Evolutionary conservation across 148 eudicot species (phyloP), one percentile per base, ranked within the genome.

Genomic region (Arctostaphylos glauca): DNA sequence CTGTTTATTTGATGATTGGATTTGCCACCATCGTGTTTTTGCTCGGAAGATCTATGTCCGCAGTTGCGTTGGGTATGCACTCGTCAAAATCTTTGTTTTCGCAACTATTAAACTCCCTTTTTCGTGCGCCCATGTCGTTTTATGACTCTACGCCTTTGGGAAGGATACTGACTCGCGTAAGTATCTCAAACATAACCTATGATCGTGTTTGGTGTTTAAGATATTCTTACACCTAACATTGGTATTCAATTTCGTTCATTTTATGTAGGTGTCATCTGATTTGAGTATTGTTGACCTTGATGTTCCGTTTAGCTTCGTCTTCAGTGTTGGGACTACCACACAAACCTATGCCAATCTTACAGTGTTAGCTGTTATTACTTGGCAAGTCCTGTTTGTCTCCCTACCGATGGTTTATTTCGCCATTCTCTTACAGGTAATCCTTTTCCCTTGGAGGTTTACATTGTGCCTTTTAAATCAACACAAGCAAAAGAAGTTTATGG

Each of bases 71-170:
- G 81, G 98, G 98, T 23, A 53, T 94, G 91, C 85, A 83, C 59
- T 90, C 99, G n/a, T 96, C 99, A 50, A 90, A 86, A 81, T 89
- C 99, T 19, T 76, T 96, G 52, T 96, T 92, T 81, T 86, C 92
- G 18, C 91, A 89, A 88, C 82, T 96, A 71, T 76, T 94, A 82
- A 85, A 83, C 53, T 94, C 98, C 62, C 91, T 96, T 48, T 92
- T 96, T 54, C 92, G 92, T 9, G 99, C 98, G 3, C 99, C 99
- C 38, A 94, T 93, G 93, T 88, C 95, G 19, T 96, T 96, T 83
- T 96, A 94, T 64, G 98, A 96, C 80, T 96, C 98, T 44, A 96
- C 99, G 0, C 99, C 98, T 72, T 87, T 96, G 87, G 99, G 99
- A 84, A 90, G 99, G 83, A 94, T 96, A 80, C 81, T 96, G 76